Base-by-base conservation (phyloP, 1,284 basidiomycete species). In the Xerocomus minutiporus region DNA sequence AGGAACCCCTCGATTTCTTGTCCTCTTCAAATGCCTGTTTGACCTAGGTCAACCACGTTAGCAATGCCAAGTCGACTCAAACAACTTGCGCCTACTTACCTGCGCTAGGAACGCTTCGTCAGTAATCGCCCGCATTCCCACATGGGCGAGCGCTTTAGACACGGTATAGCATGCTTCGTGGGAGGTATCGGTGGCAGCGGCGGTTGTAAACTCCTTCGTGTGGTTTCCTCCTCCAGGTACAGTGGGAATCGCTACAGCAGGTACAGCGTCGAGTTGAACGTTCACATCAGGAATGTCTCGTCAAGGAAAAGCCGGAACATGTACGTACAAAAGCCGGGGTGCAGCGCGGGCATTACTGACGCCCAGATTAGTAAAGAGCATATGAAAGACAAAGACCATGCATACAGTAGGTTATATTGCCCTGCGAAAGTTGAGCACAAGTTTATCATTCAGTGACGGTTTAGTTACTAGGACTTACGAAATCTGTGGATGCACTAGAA, bases 401-500 rank as follows among this genome's bases (percentile, higher is more conserved):
- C 53, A 41, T 63, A 82, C 84, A 73, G 55, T 83, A 81, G 15
- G 78, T 79, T 9, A 86, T 74, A 55, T 85, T 82, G 13, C 84
- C 84, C 84, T 86, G 57, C 0, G 25, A 51, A 44, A 28, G 6
- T 13, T 28, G 2, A 48, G 41, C 25, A 50, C 20, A 28, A 52
- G 46, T 23, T 20, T 7, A 26, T 39, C 2, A 8, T 20, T 8
- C 13, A 15, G 5, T 6, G 11, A 7, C 17, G 7, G 12, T 31
- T 23, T 8, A 8, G 20, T 12, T 36, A 34, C 35, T 23, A 36
- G 3, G n/a, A 62, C 68, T 53, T 48, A 68, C 67, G 59, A 88
- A 88, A 64, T 89, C 86, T 1, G 87, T 88, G 4, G 84, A 88
- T 8, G 83, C 86, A 39, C 75, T 75, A 13, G 74, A 71, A 50